These are phyloP conservation scores for Mortierella antarctica DNA, from an alignment of 192 early-diverging fungal species.

Conservation along the genomic window DNA sequence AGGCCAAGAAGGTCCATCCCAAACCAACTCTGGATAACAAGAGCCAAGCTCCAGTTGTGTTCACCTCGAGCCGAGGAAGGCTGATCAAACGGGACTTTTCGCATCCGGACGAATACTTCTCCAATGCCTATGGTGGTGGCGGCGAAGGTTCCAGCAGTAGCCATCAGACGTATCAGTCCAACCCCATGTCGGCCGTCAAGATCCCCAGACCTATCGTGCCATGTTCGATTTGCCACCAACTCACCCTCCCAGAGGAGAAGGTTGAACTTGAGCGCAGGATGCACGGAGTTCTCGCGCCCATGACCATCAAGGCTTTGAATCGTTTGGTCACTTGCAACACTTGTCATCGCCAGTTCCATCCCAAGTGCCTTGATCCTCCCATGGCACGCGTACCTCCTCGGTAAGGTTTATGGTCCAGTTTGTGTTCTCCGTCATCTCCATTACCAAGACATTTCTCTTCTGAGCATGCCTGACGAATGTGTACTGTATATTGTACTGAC, in stretches of 20 bases:
- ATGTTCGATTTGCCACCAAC: slow-evolving; percentile 42
- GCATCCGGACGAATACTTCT: slow-evolving; percentile 20
- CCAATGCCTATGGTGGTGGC: neutral
- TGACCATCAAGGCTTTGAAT: slow-evolving; percentile 48
- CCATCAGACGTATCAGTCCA: neutral
- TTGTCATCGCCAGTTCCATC: slow-evolving; percentile 49
- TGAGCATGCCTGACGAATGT: neutral
- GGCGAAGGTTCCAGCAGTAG: neutral
- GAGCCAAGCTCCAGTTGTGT: slow-evolving; percentile 25
- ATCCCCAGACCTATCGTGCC: slow-evolving; percentile 25
- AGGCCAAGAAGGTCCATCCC: slow-evolving; percentile 47
- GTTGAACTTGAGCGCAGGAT: slow-evolving; percentile 33
- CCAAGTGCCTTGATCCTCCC: slow-evolving; percentile 46
- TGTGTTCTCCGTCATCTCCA: neutral
- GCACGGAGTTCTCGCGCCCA: slow-evolving; percentile 27
- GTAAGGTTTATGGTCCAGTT: slow-evolving; percentile 8
- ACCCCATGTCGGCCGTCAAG: slow-evolving; percentile 10
- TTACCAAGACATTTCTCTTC: neutral
- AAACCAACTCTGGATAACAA: slow-evolving; percentile 32
- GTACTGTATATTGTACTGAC: neutral
- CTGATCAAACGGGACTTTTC: slow-evolving; percentile 41
- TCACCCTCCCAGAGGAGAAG: slow-evolving; percentile 47
- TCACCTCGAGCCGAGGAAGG: slow-evolving; percentile 47
- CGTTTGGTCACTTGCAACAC: slow-evolving; percentile 44
- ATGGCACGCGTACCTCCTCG: slow-evolving; percentile 51